Evolutionary conservation across 495 filamentous ascomycete genomes (phyloP).

Genomic region (Copromyces sp.): DNA sequence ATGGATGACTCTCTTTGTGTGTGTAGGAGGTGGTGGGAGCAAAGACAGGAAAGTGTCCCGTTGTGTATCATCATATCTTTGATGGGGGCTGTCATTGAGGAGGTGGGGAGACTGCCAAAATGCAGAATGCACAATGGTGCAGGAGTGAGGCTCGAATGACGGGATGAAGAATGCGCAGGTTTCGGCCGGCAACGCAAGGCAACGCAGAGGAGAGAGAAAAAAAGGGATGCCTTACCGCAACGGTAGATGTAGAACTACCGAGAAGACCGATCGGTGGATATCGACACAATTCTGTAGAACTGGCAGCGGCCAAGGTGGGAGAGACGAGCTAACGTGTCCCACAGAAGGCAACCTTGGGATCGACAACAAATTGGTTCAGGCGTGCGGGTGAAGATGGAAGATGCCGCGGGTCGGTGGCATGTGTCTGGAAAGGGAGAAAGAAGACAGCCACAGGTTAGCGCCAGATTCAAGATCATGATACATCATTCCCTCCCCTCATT

Average conservation of each 20-base stretch:
- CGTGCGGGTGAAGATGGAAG: conserved; percentile 36
- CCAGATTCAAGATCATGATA: not conserved
- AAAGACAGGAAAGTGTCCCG: not conserved
- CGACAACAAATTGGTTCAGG: conserved; percentile 25
- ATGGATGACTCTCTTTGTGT: not conserved
- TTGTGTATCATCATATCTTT: not conserved
- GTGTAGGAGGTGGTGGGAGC: not conserved
- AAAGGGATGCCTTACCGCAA: conserved; percentile 56
- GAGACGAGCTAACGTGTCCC: conserved; percentile 66
- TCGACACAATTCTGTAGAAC: conserved; percentile 33
- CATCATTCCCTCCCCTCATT: not conserved
- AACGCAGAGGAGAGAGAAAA: conserved; percentile 2
- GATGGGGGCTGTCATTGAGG: not conserved
- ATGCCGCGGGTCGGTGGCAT: conserved; percentile 45
- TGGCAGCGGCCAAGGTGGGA: conserved; percentile 38
- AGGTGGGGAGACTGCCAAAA: not conserved
- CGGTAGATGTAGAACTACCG: conserved; percentile 37
- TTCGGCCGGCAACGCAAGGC: not conserved
- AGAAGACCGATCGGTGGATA: conserved; percentile 36
- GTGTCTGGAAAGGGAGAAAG: conserved; percentile 32
- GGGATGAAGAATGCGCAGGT: not conserved
- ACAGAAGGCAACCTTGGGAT: conserved; percentile 40
- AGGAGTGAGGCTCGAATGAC: not conserved
- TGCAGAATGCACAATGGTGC: not conserved
- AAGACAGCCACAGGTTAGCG: conserved; percentile 23